These are phyloP conservation scores for Hawksworthiomyces lignivorus DNA, from an alignment of 2,329 filamentous ascomycete genomes.

Conservation along the genomic window DNA sequence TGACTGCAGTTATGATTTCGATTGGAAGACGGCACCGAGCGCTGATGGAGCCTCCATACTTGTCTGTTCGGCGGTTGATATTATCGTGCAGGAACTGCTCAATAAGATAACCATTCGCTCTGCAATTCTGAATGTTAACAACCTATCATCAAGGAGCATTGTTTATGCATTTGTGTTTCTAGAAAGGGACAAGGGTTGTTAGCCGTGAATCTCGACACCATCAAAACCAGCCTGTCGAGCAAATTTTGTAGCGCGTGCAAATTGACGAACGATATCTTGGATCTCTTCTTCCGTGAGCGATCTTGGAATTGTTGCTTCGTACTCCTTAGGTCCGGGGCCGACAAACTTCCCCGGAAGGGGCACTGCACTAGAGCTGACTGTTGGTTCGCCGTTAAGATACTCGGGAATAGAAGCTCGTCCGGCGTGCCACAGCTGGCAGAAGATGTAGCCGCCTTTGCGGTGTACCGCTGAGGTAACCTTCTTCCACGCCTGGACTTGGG, in stretches of 20 bases:
- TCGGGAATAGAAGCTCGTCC: constrained; percentile 30
- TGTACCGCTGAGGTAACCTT: constrained; percentile 54
- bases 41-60: constrained; percentile 18
- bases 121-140: too few species aligned
- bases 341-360: constrained; percentile 28
- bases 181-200: too few species aligned
- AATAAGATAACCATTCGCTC: constrained; percentile 46
- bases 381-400: constrained; percentile 22
- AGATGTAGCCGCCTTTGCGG: constrained; percentile 51
- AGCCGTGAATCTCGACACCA: constrained; percentile 54
- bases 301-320: constrained; percentile 36
- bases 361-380: constrained; percentile 32
- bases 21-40: constrained; percentile 18
- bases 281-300: constrained; percentile 61
- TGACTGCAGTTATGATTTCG: constrained; percentile 23
- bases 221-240: constrained; percentile 61
- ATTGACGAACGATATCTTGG: constrained; percentile 49
- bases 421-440: constrained; percentile 48
- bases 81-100: constrained; percentile 14
- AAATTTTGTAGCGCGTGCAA: constrained; percentile 42
- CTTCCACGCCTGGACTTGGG: constrained; percentile 52
- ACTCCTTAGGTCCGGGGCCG: constrained; percentile 12
- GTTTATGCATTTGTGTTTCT: too few species aligned
- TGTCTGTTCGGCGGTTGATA: constrained; percentile 8
- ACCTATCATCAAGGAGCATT: too few species aligned